Percentiles rank a stretch among this genome's conserved stretches.
Evolutionary conservation across 2,329 filamentous ascomycete species (phyloP).

Genomic region (Trichoderma sp.): DNA sequence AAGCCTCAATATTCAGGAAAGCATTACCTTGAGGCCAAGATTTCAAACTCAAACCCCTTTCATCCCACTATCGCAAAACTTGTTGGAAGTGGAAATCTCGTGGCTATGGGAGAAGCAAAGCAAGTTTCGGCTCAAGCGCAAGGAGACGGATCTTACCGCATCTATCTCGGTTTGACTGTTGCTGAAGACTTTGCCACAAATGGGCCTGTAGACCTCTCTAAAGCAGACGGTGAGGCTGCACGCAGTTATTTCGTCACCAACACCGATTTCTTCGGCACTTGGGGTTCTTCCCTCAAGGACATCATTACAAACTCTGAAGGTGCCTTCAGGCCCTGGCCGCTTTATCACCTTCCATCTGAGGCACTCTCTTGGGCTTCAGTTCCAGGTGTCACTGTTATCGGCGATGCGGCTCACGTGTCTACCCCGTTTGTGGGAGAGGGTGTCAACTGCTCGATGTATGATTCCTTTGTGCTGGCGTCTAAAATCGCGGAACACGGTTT

Average conservation of each 20-base stretch:
- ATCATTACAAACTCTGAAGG: conserved; percentile 10
- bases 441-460: conserved; percentile 13
- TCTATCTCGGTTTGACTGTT: not conserved
- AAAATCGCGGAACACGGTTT: not conserved
- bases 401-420: conserved; percentile 4
- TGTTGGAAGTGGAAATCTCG: not conserved
- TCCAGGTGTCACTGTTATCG: not conserved
- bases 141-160: not conserved
- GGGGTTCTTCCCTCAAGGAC: not conserved
- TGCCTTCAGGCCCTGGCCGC: not conserved
- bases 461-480: not conserved
- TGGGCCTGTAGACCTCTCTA: not conserved
- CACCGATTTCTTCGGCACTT: not conserved
- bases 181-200: not conserved
- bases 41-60: conserved; percentile 1
- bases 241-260: not conserved
- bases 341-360: not conserved
- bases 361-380: not conserved
- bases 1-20: conserved; percentile 16
- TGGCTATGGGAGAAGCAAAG: not conserved
- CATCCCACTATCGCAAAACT: not conserved
- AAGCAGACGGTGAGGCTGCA: not conserved
- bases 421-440: conserved; percentile 14
- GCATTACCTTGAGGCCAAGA: not conserved
- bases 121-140: not conserved